A percentile compares a stretch with the other conserved stretches of the same genome.
Conservation (phyloP, 768 basidiomycete genomes). For the Guyanaporus albipodus region DNA sequence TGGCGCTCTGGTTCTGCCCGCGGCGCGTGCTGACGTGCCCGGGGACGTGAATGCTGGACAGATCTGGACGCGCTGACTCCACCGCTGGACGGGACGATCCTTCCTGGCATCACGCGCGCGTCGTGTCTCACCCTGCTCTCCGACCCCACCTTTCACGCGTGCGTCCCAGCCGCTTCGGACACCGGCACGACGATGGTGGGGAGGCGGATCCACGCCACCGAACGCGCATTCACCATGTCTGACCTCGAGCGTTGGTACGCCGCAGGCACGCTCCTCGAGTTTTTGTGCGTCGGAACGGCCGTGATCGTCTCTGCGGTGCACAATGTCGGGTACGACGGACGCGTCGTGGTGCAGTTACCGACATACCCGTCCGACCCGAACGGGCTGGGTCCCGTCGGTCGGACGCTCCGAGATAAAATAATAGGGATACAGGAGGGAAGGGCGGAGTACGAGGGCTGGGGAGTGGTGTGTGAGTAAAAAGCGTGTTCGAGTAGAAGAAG, state of each 20-base stretch:
- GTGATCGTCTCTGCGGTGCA: slow-evolving; percentile 71
- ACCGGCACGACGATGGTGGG: too few species aligned
- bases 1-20: too few species aligned
- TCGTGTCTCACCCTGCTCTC: slow-evolving; percentile 71
- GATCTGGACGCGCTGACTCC: slow-evolving; percentile 82
- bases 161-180: too few species aligned
- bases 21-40: too few species aligned
- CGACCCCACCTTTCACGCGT: slow-evolving; percentile 48
- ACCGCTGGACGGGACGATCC: slow-evolving; percentile 85
- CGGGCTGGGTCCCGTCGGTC: slow-evolving; percentile 55
- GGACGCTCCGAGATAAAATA: slow-evolving; percentile 67
- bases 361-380: slow-evolving; percentile 37
- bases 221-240: slow-evolving; percentile 55
- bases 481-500: too few species aligned
- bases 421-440: slow-evolving; percentile 73
- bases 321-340: slow-evolving; percentile 68
- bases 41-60: not conserved
- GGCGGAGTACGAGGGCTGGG: slow-evolving; percentile 61
- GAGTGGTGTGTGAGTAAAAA: slow-evolving; percentile 34
- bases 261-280: slow-evolving; percentile 69
- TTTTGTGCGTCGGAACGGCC: slow-evolving; percentile 84
- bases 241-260: slow-evolving; percentile 54
- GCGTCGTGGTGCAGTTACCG: slow-evolving; percentile 61
- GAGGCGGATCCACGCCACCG: slow-evolving; percentile 47
- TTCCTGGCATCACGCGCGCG: slow-evolving; percentile 89